Base-by-base conservation (phyloP, 225 moss, liverwort and hornwort species). In the Lunularia cruciata region DNA sequence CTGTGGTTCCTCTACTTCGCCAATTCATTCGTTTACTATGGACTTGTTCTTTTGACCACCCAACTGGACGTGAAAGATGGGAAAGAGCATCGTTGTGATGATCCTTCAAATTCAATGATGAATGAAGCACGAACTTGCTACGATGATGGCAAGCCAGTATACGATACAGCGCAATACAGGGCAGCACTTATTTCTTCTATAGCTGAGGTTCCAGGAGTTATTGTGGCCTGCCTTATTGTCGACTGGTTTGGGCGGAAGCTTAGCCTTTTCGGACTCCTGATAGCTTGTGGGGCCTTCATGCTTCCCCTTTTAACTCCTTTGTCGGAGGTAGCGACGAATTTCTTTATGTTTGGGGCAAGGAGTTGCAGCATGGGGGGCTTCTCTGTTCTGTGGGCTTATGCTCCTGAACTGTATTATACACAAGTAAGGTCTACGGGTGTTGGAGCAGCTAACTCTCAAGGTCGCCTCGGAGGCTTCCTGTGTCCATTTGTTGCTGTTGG, bases 311-410 rank as follows among this genome's bases (percentile, higher is more conserved):
- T 85, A 81, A 66, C 68, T 19, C 79, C 89, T 12, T 52, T 81
- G 8, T 75, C 78, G 3, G 78, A 87, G 77, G 25, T 51, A 19
- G 56, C 63, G 2, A 92, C 96, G 0, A 92, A 79, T 19, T 56
- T 77, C 2, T 75, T 98, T 11, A 89, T 98, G 92, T 98, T 98
- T 40, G 96, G 92, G 38, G 86, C 88, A 4, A 85, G 96, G 66
- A 90, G 92, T 72, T 87, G 87, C 63, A 98, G 93, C 71, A 98
- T 92, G 92, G 96, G 96, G 22, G 92, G 77, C 16, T 98, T 91
- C 75, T 89, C 89, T 36, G 79, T 98, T 45, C 51, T 98, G 68
- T 98, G 93, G 92, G 96, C 92, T n/a, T 93, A 77, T 43, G 93
- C 90, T 2, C 96, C 96, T 23, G 96, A 98, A 75, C 68, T 98